Evolutionary conservation across 495 filamentous ascomycete species (phyloP).

Genomic region (Cercophora samala): DNA sequence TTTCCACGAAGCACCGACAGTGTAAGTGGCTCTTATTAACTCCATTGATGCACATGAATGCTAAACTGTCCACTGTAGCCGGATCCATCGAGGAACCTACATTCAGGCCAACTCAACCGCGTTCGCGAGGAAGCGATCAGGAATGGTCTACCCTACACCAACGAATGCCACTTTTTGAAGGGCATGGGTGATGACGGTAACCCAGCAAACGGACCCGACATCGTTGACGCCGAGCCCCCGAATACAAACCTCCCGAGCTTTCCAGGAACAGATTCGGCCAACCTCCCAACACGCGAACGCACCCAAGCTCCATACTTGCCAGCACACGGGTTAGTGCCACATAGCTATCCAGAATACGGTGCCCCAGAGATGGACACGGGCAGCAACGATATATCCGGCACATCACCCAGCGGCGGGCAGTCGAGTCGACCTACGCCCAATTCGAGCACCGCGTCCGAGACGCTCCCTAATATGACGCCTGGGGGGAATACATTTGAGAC

Average conservation of each 20-base stretch:
- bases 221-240: constrained; percentile 25
- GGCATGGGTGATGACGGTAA: constrained; percentile 32
- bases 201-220: constrained; percentile 28
- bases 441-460: constrained; percentile 48
- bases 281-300: constrained; percentile 31
- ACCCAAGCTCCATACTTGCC: constrained; percentile 29
- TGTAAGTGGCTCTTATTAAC: constrained; percentile 32
- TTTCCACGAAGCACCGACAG: constrained; percentile 50
- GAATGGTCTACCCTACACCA: constrained; percentile 21
- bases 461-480: constrained; percentile 32
- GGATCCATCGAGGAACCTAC: constrained; percentile 10
- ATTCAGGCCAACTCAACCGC: not conserved
- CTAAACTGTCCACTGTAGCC: constrained; percentile 10
- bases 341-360: constrained; percentile 24
- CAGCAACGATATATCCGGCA: constrained; percentile 39
- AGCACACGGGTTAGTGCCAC: constrained; percentile 31
- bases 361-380: constrained; percentile 22
- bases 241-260: constrained; percentile 19
- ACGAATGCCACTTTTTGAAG: constrained; percentile 38
- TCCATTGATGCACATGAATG: constrained; percentile 2
- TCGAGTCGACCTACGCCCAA: constrained; percentile 52
- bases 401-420: constrained; percentile 36
- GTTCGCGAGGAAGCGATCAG: not conserved
- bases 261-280: constrained; percentile 26
- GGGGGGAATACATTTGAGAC: constrained; percentile 46